Base-by-base conservation (phyloP, 2,329 filamentous ascomycete genomes). In the Tolypocladium ophioglossoides region DNA sequence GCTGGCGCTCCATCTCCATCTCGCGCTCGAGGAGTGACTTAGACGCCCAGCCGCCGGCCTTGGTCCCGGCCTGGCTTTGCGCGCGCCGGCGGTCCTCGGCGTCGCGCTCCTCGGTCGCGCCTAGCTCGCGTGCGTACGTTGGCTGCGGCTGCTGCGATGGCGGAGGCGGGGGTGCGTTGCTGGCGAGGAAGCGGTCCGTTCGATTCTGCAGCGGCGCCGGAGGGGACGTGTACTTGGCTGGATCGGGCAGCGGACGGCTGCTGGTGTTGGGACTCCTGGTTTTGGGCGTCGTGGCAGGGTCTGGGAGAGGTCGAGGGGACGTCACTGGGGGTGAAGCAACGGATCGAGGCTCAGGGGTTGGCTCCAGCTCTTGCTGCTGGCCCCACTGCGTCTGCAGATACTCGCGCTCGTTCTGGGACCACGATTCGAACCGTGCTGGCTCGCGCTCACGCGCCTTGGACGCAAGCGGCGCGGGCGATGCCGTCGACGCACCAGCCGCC, bases 1-100 rank as follows among this genome's bases (percentile, higher is more conserved):
- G 76, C 71, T 89, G 82, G 10, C 87, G 77, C 69, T 91, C 87
- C 66, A 86, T 76, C 67, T 91, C 87, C 85, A 91, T 90, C 69
- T 91, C 87, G 32, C 85, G 81, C 70, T 91, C 87, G 1, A 91
- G 78, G 11, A 91, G 75, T 0, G 84, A 87, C 72, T 86, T 87
- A 59, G 78, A 78, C 1, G 83, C 83, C 79, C 78, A 83, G 0
- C 80, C 82, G 32, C 74, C 78, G 1, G 82, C 79, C 66, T 83
- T 83, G 22, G 83, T 85, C 65, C 80, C 77, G 50, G 72, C 69
- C 63, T 86, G 83, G 12, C 79, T 75, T 52, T 80, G 77, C 1
- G 72, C 69, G 14, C 84, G 82, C 4, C 81, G 77, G 27, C 79
- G 77, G 64, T 85, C 82, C 62, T 87, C 83, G 16, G 72, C 75